Percentiles rank a stretch among this genome's conserved stretches.
Conservation (phyloP, 495 filamentous ascomycete genomes). For the Penicillium robsamsonii region DNA sequence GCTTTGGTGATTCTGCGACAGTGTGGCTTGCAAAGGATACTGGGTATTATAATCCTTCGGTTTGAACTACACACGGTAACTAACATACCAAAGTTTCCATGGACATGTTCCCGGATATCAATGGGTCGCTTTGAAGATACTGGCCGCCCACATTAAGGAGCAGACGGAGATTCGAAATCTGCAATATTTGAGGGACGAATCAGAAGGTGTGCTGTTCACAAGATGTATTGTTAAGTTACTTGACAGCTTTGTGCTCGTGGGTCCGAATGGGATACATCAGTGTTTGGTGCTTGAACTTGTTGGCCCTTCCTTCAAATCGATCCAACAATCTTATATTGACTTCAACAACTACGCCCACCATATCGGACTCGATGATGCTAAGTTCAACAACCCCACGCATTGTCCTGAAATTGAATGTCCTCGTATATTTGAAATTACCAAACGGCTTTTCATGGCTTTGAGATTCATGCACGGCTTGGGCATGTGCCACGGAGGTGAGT, state of each 20-base stretch:
- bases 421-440: background rate
- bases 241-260: background rate
- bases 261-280: background rate
- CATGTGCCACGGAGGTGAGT: background rate
- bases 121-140: constrained; percentile 21
- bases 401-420: background rate
- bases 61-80: background rate
- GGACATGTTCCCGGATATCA: too few species aligned
- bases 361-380: background rate
- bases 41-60: background rate
- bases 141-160: constrained; percentile 7
- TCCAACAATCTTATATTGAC: background rate
- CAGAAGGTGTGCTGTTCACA: background rate
- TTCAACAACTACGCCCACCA: background rate
- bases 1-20: constrained; percentile 84
- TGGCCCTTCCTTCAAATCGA: background rate
- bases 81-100: background rate
- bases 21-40: constrained; percentile 62
- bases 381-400: background rate
- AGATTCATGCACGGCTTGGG: background rate
- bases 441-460: background rate
- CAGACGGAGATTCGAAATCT: background rate
- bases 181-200: background rate
- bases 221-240: background rate
- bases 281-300: background rate